Conservation (phyloP, 352 stramenopile genomes). For the Phytophthora tentaculata region DNA sequence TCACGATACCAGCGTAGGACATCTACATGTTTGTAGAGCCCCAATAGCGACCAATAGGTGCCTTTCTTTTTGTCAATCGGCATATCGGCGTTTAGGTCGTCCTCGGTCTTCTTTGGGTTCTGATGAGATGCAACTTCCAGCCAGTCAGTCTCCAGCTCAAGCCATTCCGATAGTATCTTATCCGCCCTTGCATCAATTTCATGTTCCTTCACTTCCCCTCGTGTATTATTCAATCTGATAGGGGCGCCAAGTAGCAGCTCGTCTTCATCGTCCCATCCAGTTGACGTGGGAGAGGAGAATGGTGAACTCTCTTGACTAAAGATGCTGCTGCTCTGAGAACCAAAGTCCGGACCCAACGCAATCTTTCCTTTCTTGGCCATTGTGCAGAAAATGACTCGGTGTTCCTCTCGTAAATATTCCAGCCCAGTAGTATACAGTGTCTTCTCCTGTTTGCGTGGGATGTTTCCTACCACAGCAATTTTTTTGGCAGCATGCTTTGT, state of each 20-base stretch:
- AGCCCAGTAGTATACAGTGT: neutral
- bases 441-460: neutral
- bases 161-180: neutral
- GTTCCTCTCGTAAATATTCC: neutral
- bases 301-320: neutral
- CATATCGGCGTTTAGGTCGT: neutral
- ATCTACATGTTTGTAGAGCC: constrained; percentile 12
- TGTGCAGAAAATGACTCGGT: neutral
- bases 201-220: constrained; percentile 6
- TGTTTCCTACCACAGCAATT: neutral
- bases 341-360: neutral
- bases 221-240: neutral
- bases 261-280: constrained; percentile 14
- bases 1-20: constrained; percentile 16
- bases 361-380: constrained; percentile 12
- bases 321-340: neutral
- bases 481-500: neutral
- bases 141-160: constrained; percentile 10
- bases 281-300: constrained; percentile 1
- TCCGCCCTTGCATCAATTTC: constrained; percentile 13
- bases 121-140: constrained; percentile 4
- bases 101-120: constrained; percentile 1
- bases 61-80: neutral
- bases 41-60: constrained; percentile 7
- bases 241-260: constrained; percentile 4